A percentile compares a stretch with the other conserved stretches of the same genome.
Conservation (phyloP, 495 filamentous ascomycete genomes). For the Cryomyces antarcticus region DNA sequence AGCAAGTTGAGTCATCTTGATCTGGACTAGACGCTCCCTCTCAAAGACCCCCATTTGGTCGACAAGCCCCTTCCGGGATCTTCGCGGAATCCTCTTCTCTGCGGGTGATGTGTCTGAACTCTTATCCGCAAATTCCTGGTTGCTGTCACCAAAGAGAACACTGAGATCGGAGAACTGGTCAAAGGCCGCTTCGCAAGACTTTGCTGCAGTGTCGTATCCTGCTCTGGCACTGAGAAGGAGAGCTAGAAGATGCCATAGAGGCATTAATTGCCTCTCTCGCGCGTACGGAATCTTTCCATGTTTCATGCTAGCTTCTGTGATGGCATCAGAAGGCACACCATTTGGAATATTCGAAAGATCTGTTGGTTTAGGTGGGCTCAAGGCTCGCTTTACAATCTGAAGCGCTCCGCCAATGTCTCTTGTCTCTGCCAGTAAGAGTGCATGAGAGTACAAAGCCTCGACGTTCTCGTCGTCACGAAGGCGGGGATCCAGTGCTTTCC, state of each 20-base stretch:
- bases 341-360: conserved; percentile 4
- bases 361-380: conserved; percentile 13
- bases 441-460: conserved; percentile 61
- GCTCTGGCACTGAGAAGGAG: conserved; percentile 70
- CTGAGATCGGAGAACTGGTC: conserved; percentile 44
- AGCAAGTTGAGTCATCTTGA: conserved; percentile 84
- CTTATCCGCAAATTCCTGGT: too few relatives aligned
- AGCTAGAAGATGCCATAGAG: conserved; percentile 71
- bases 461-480: conserved; percentile 38
- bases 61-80: conserved; percentile 29
- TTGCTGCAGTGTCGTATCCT: conserved; percentile 59
- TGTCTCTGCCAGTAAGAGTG: conserved; percentile 58
- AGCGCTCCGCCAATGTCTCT: conserved; percentile 59
- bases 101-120: too few relatives aligned
- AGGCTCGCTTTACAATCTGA: conserved; percentile 45
- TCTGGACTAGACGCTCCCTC: conserved; percentile 62
- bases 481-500: conserved; percentile 45
- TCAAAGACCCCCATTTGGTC: conserved; percentile 58
- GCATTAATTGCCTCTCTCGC: conserved; percentile 39
- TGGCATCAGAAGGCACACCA: conserved; percentile 16
- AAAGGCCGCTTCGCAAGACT: conserved; percentile 73
- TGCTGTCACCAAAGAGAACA: conserved; percentile 13
- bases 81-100: not conserved
- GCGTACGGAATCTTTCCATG: conserved; percentile 1
- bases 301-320: conserved; percentile 6